These are phyloP conservation scores for Helichrysum umbraculigerum DNA, from an alignment of 129 eudicot species.

Conservation along the genomic window DNA sequence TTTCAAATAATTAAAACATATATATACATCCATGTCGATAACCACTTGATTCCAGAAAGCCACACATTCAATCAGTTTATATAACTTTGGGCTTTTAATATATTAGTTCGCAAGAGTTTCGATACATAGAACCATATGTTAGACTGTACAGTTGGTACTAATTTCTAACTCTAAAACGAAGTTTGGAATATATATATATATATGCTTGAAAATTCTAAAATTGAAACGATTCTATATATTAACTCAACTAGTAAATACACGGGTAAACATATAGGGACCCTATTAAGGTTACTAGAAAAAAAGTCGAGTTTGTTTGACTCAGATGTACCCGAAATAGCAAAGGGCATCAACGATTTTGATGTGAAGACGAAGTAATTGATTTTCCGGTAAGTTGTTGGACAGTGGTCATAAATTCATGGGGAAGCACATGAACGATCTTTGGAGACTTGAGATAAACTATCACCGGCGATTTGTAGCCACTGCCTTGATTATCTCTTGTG, in stretches of 20 bases:
- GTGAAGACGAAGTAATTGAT: slow-evolving; percentile 14
- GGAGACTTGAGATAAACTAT: slow-evolving; percentile 37
- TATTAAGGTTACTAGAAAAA: too few species aligned
- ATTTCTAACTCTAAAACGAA: not conserved
- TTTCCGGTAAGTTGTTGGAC: slow-evolving; percentile 44
- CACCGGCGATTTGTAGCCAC: slow-evolving; percentile 28
- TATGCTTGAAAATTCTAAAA: not conserved
- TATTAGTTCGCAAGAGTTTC: not conserved
- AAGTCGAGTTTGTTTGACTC: not conserved
- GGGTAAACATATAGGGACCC: not conserved
- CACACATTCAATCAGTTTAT: not conserved
- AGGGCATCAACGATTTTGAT: slow-evolving; percentile 15
- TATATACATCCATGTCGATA: not conserved
- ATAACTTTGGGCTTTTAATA: not conserved
- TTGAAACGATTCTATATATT: not conserved
- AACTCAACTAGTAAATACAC: not conserved
- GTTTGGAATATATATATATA: not conserved
- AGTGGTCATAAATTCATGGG: slow-evolving; percentile 41
- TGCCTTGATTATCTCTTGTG: not conserved
- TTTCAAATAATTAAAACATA: not conserved
- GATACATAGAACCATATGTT: not conserved
- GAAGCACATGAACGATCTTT: slow-evolving; percentile 38
- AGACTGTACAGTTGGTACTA: not conserved
- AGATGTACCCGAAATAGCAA: not conserved
- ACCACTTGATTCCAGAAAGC: not conserved